phyloP scores from a whole-genome alignment of 257 asterid species.

The Salvia miltiorrhiza region DNA sequence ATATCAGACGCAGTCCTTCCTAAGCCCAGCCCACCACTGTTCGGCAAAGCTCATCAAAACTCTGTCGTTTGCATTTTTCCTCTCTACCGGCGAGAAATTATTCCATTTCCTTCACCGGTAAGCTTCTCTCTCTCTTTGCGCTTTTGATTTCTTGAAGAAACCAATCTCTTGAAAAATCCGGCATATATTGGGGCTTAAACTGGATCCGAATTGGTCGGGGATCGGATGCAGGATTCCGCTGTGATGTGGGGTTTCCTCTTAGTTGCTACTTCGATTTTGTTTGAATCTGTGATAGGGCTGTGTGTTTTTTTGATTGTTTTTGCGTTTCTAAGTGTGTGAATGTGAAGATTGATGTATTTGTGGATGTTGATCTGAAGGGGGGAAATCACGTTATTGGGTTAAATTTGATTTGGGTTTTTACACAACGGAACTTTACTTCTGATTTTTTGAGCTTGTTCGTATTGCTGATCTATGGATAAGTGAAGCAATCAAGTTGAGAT shows the following conservation, averaged over 20 bases:
- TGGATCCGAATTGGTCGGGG: not conserved
- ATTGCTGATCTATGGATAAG: no score
- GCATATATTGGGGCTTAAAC: not conserved
- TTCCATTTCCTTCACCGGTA: conserved; percentile 20
- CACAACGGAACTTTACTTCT: not conserved
- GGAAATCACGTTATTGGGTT: not conserved
- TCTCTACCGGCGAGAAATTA: conserved; percentile 22
- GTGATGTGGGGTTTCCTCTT: not conserved
- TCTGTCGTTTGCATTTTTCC: not conserved
- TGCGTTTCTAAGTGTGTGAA: not conserved
- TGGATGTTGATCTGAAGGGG: conserved; percentile 11
- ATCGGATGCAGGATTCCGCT: not conserved
- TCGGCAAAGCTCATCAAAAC: not conserved
- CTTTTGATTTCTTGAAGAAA: not conserved
- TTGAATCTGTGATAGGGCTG: not conserved
- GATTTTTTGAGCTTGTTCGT: no score
- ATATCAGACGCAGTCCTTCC: no score
- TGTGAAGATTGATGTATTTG: not conserved
- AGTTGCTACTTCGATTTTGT: not conserved
- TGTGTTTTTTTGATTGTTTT: not conserved
- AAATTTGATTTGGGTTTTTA: not conserved
- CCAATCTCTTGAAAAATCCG: not conserved
- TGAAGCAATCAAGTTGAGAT: not conserved
- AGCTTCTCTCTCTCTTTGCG: not conserved
- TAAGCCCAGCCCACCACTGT: not conserved